phyloP scores from a whole-genome alignment of 345 rosid species.

The Salix suchowensis region DNA sequence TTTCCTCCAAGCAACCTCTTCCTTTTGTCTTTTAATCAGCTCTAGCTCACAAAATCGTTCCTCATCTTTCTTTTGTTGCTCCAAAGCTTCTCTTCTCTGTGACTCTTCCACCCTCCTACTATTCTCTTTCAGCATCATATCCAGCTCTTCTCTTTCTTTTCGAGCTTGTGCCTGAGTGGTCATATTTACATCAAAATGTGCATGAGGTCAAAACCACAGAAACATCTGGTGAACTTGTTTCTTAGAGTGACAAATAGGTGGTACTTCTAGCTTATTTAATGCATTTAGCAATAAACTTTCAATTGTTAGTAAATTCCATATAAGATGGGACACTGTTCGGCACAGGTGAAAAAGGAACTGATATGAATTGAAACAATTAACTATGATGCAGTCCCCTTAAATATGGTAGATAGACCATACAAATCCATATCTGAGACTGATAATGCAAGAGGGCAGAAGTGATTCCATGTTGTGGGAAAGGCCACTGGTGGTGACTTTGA shows the following conservation, averaged over 20 bases:
- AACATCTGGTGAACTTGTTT: background rate
- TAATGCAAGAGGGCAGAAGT: background rate
- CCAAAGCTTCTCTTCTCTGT: constrained; percentile 78
- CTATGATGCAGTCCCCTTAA: background rate
- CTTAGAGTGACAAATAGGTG: background rate
- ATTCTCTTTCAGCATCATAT: constrained; percentile 86
- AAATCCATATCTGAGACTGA: background rate
- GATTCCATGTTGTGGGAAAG: too few relatives aligned
- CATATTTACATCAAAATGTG: background rate
- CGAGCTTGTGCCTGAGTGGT: constrained; percentile 65
- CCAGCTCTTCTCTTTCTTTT: constrained; percentile 80
- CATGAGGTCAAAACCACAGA: background rate
- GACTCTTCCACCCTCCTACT: constrained; percentile 77
- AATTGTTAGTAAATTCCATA: background rate
- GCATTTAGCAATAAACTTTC: background rate
- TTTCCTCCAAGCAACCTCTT: constrained; percentile 67
- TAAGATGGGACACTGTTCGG: background rate
- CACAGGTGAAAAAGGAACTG: background rate
- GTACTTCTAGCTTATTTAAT: background rate
- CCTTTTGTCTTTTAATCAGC: constrained; percentile 72
- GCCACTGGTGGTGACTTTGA: too few relatives aligned
- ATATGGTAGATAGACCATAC: background rate
- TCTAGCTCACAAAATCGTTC: constrained; percentile 74
- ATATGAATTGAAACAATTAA: background rate
- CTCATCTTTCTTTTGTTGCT: constrained; percentile 73